Base-by-base conservation (phyloP, 2,329 filamentous ascomycete species). In the Trichoderma cornu-damae region DNA sequence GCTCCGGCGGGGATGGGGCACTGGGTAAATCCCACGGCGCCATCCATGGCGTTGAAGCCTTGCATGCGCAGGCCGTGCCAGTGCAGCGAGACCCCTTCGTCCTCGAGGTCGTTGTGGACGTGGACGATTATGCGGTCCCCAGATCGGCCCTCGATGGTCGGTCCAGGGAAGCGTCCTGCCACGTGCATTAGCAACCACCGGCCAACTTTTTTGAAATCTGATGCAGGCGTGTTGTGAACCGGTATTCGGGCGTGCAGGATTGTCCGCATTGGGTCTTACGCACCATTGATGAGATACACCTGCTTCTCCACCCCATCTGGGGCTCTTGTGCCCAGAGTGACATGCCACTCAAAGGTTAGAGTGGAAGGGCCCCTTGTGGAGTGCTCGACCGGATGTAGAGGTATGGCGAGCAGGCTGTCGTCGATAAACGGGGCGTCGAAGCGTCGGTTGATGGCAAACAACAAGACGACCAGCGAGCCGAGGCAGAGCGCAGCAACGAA, bases 51-150 rank as follows among this genome's bases (percentile, higher is more conserved):
- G 59, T 83, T 88, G 0, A 85, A 87, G 12, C 85, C 85, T 64
- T 87, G 87, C 69, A 90, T 86, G 64, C 81, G 88, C 58, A 92
- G 77, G 11, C 88, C 88, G 63, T 91, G 88, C 71, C 87, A 90
- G 67, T 91, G 88, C 8, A 90, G 74, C 53, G 78, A 81, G 18
- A 85, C 83, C 16, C 77, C 80, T 64, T 89, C 86, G 6, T 77
- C 77, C 0, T 86, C 79, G 26, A 80, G 76, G 4, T 70, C 68
- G 65, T 91, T 91, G 66, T 81, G 74, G 54, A 89, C 77, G 42
- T 87, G 81, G 51, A 90, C 82, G 9, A 88, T 70, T n/a, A 92
- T 69, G 3, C 79, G 81, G 64, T 92, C 88, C 18, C 87, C 87
- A 60, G 87, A 83, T 61, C 86, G 87, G 55, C 83, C 81, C 62